A percentile compares a stretch with the other conserved stretches of the same genome.
These are phyloP conservation scores for Trichoderma asperelloides DNA, from an alignment of 495 filamentous ascomycete species.

Conservation along the genomic window DNA sequence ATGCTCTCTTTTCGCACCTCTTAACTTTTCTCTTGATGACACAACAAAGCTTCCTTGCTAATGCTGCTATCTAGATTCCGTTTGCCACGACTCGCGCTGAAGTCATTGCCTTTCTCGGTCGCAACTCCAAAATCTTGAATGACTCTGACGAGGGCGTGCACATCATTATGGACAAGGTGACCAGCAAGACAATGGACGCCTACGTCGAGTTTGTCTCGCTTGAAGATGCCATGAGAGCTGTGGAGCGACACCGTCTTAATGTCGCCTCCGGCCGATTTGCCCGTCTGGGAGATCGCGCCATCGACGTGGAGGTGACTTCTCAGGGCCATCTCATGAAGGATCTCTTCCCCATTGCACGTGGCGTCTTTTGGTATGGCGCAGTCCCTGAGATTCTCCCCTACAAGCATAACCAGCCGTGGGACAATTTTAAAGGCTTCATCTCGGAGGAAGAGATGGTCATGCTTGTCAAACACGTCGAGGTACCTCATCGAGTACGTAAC, in stretches of 20 bases:
- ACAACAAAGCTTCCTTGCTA: not conserved
- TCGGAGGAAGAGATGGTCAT: constrained; percentile 62
- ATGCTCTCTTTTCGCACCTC: not conserved
- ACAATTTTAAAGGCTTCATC: constrained; percentile 63
- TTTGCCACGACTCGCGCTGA: constrained; percentile 59
- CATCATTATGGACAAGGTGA: constrained; percentile 75
- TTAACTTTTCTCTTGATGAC: not conserved
- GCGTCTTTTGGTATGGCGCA: constrained; percentile 48
- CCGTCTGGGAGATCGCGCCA: constrained; percentile 55
- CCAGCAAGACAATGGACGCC: constrained; percentile 68
- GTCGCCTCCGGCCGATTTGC: constrained; percentile 33
- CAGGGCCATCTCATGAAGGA: constrained; percentile 55
- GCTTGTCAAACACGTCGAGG: constrained; percentile 57
- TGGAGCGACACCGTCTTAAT: constrained; percentile 15
- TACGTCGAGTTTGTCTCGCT: constrained; percentile 57
- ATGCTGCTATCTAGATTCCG: constrained; percentile 46
- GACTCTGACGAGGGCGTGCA: constrained; percentile 56
- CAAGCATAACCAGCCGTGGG: constrained; percentile 40
- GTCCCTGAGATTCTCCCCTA: constrained; percentile 35
- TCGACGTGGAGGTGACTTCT: constrained; percentile 52
- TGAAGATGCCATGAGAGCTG: constrained; percentile 39
- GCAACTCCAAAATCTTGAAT: constrained; percentile 49
- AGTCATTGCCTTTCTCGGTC: constrained; percentile 60
- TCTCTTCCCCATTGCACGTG: constrained; percentile 59
- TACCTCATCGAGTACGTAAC: constrained; percentile 54